Percentiles rank a stretch among this genome's conserved stretches.
phyloP scores from a whole-genome alignment of 768 basidiomycete genomes.

The Russula lepida region DNA sequence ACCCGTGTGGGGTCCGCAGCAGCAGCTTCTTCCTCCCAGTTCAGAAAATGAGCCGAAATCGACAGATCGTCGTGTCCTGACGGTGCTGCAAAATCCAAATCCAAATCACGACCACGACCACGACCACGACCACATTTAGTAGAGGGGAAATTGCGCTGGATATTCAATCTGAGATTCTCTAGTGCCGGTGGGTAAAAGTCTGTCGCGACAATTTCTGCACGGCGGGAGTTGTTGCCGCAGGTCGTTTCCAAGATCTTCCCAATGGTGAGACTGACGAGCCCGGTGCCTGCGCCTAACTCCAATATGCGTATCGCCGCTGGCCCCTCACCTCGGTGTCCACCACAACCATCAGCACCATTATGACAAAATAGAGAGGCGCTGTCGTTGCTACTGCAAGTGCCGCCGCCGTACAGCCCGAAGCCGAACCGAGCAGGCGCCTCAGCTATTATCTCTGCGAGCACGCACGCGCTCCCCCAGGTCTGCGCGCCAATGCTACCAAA shows the following conservation, averaged over 20 bases:
- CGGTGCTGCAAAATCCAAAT: neutral
- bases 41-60: slow-evolving; percentile 28
- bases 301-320: slow-evolving; percentile 32
- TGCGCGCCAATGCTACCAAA: slow-evolving; percentile 72
- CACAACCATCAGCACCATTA: neutral
- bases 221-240: neutral
- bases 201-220: slow-evolving; percentile 32
- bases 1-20: slow-evolving; percentile 3
- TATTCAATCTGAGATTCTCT: slow-evolving; percentile 39
- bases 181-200: slow-evolving; percentile 45
- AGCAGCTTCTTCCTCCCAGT: slow-evolving; percentile 32
- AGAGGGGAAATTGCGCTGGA: slow-evolving; percentile 30
- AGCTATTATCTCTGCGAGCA: slow-evolving; percentile 67
- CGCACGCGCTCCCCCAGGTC: slow-evolving; percentile 83
- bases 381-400: neutral
- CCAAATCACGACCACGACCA: neutral
- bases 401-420: slow-evolving; percentile 32
- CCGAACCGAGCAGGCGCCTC: slow-evolving; percentile 48
- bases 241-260: slow-evolving; percentile 27
- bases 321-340: neutral
- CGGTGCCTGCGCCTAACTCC: slow-evolving; percentile 53
- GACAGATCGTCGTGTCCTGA: neutral
- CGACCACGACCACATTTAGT: neutral
- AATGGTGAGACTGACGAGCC: slow-evolving; percentile 39
- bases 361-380: neutral